Conservation (phyloP, 805 yeast genomes). For the Grigorovia yakushimaensis region DNA sequence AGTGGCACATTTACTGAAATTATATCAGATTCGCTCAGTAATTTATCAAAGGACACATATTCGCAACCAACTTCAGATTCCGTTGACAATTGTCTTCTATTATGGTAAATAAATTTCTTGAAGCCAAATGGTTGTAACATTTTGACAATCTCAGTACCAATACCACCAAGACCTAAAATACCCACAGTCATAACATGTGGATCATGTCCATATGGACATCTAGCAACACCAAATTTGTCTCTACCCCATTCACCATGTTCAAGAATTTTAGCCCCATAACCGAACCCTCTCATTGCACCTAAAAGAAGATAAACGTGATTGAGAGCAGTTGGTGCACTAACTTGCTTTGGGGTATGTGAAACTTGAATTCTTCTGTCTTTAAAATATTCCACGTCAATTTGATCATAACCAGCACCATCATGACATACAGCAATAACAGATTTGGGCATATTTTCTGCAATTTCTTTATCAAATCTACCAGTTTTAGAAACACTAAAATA, state of each 20-base stretch:
- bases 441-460: constrained; percentile 44
- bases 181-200: constrained; percentile 73
- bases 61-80: constrained; percentile 63
- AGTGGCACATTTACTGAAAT: constrained; percentile 71
- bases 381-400: constrained; percentile 49
- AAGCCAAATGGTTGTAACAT: constrained; percentile 73
- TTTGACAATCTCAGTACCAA: constrained; percentile 71
- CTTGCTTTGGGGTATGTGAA: constrained; percentile 58
- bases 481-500: constrained; percentile 42
- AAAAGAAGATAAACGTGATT: constrained; percentile 55
- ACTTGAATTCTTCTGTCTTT: constrained; percentile 46
- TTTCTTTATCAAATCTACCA: constrained; percentile 58
- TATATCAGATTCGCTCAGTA: constrained; percentile 55
- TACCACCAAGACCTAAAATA: constrained; percentile 84
- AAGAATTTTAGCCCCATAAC: constrained; percentile 44
- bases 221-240: constrained; percentile 33
- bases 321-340: constrained; percentile 63
- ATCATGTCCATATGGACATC: constrained; percentile 50
- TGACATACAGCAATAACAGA: constrained; percentile 46
- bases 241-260: constrained; percentile 54
- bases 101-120: constrained; percentile 58
- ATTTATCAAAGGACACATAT: constrained; percentile 62
- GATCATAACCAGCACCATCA: constrained; percentile 72
- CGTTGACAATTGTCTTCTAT: constrained; percentile 47
- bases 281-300: constrained; percentile 60